Evolutionary conservation across 1,284 basidiomycete genomes (phyloP), one percentile per base, ranked within the genome.

Genomic region (Leccinum colubrinum): DNA sequence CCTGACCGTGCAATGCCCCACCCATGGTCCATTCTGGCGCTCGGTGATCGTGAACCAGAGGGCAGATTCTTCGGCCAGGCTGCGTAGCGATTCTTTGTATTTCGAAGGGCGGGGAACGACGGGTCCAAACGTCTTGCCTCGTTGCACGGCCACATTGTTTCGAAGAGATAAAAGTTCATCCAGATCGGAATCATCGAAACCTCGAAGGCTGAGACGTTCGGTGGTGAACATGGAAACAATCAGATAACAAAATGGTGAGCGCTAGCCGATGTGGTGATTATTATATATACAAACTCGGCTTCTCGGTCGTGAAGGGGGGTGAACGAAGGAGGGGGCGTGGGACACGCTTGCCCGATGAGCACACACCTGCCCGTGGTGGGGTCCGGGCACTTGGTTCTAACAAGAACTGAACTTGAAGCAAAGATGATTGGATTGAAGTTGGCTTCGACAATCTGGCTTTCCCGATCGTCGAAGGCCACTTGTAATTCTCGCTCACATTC

Each of bases 1-100:
- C 22, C 58, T 58, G 11, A 68, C 35, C 33, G 48, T 25, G 22
- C 64, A 64, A 12, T 66, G 51, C 4, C 68, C 60, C 6, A 68
- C 5, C 14, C 60, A 62, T 11, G 52, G 25, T 15, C 8, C 3
- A n/a, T 4, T 20, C 3, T 27, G n/a, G 1, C 39, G 37, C 50
- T 62, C 8, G 56, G 3, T 37, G 30, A 66, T 37, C 2, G 55
- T 60, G 39, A 62, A 62, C 64, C 60, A 66, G 25, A 68, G 59
- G 3, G 65, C 20, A 7, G 62, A 67, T 11, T 61, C 59, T 27
- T 66, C 53, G 17, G 60, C 60, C 17, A 65, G 6, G 8, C 5
- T 58, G 46, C 55, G 55, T 37, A 67, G 43, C 1, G 46, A 58
- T 3, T 67, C 53, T 37, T 57, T 60, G 55, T 62, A 60, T 3